Conservation (phyloP, 2,329 filamentous ascomycete species). For the Aspergillus neotritici region DNA sequence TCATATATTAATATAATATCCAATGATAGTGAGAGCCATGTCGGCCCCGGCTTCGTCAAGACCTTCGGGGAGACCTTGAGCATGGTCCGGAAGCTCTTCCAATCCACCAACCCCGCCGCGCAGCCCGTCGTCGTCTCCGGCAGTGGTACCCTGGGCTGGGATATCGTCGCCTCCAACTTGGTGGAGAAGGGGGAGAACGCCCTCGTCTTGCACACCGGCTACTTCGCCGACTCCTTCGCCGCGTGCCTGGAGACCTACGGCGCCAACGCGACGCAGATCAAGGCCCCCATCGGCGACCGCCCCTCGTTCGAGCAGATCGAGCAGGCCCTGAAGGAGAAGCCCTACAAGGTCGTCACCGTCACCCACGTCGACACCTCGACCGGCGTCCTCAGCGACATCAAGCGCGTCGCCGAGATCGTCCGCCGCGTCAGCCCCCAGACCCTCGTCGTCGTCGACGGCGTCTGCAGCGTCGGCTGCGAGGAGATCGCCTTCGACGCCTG, state of each 20-base stretch:
- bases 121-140: constrained; percentile 93
- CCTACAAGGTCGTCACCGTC: constrained; percentile 89
- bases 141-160: constrained; percentile 94
- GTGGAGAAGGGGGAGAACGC: constrained; percentile 84
- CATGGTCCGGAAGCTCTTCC: constrained; percentile 88
- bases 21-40: constrained; percentile 86
- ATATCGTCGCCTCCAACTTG: constrained; percentile 89
- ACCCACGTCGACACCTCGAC: constrained; percentile 98
- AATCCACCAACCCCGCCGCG: constrained; percentile 71
- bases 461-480: constrained; percentile 94
- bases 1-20: neutral
- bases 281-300: constrained; percentile 79
- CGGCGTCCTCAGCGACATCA: constrained; percentile 86
- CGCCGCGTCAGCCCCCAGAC: constrained; percentile 85
- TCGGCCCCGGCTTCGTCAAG: constrained; percentile 80
- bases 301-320: constrained; percentile 85
- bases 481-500: constrained; percentile 95
- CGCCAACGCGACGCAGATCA: constrained; percentile 81
- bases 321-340: constrained; percentile 78
- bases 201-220: constrained; percentile 89
- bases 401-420: constrained; percentile 75
- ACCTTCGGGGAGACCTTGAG: constrained; percentile 84
- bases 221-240: constrained; percentile 93
- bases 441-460: constrained; percentile 85
- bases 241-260: constrained; percentile 90